Percentiles rank a stretch among this genome's conserved stretches.
These are phyloP conservation scores for Rubroboletus pulcherrimus DNA, from an alignment of 768 basidiomycete species.

Conservation along the genomic window DNA sequence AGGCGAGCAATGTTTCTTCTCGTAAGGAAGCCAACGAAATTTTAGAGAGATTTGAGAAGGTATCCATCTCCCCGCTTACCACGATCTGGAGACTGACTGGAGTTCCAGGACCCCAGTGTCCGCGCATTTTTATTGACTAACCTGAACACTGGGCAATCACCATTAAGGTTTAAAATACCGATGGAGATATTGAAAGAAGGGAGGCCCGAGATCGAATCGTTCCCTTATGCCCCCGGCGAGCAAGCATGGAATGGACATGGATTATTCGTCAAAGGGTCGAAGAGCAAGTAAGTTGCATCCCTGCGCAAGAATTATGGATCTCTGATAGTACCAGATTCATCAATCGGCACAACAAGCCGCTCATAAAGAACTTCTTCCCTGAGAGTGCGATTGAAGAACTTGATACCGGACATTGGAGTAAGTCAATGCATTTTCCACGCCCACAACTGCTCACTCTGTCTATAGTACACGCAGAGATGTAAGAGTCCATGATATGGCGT, in stretches of 20 bases:
- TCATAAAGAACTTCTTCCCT: conserved; percentile 71
- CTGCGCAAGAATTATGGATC: neutral
- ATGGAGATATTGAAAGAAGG: conserved; percentile 58
- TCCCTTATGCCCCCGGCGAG: conserved; percentile 65
- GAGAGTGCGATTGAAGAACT: conserved; percentile 56
- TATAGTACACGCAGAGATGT: conserved; percentile 79
- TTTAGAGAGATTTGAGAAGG: conserved; percentile 60
- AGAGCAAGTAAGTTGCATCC: conserved; percentile 54
- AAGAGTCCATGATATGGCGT: conserved; percentile 9
- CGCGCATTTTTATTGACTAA: conserved; percentile 89
- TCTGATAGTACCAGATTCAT: conserved; percentile 52
- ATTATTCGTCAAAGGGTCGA: conserved; percentile 75
- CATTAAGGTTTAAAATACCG: conserved; percentile 70
- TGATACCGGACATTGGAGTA: conserved; percentile 87
- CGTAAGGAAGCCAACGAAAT: conserved; percentile 69
- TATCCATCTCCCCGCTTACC: conserved; percentile 26
- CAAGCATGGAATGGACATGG: conserved; percentile 54
- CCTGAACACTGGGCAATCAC: conserved; percentile 39
- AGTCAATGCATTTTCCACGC: conserved; percentile 18
- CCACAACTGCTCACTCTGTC: conserved; percentile 3
- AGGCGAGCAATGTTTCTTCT: conserved; percentile 51
- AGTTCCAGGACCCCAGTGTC: conserved; percentile 60
- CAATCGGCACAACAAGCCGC: conserved; percentile 63
- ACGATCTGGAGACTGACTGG: conserved; percentile 2
- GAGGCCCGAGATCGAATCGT: conserved; percentile 69